Conservation (phyloP, 805 yeast species). For the Yarrowia sp. region DNA sequence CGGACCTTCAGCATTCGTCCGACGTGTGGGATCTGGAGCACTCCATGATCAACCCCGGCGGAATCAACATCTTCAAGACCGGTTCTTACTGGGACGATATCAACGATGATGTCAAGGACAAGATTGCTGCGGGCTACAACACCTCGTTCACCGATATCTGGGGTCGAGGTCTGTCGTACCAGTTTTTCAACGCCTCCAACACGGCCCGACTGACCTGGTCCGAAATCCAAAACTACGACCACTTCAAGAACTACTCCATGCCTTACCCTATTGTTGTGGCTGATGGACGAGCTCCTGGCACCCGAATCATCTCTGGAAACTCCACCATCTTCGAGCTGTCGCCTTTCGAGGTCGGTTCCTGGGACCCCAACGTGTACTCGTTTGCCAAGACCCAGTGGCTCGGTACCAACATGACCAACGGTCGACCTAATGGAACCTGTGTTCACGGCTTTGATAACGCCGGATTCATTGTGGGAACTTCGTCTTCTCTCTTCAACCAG, state of each 20-base stretch:
- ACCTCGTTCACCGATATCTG: conserved; percentile 73
- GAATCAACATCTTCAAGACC: conserved; percentile 54
- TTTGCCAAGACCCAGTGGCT: conserved; percentile 67
- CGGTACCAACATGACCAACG: conserved; percentile 65
- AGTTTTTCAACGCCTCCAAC: conserved; percentile 63
- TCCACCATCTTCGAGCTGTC: conserved; percentile 57
- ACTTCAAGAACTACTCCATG: conserved; percentile 60
- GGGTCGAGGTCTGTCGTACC: conserved; percentile 75
- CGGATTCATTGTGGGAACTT: conserved; percentile 79
- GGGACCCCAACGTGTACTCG: conserved; percentile 74
- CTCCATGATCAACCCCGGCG: conserved; percentile 62
- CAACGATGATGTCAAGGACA: conserved; percentile 51
- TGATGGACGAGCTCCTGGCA: conserved; percentile 46
- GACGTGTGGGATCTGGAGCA: conserved; percentile 68
- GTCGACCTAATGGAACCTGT: conserved; percentile 55
- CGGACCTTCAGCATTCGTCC: conserved; percentile 49
- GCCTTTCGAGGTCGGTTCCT: conserved; percentile 78
- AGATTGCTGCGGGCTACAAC: conserved; percentile 64
- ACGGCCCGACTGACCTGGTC: conserved; percentile 63
- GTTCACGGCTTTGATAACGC: conserved; percentile 73
- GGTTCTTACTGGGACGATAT: conserved; percentile 49
- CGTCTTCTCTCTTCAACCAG: conserved; percentile 76
- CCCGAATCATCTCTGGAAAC: conserved; percentile 55
- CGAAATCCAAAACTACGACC: conserved; percentile 57
- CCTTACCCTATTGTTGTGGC: conserved; percentile 70